Percentiles rank a stretch among this genome's conserved stretches.
phyloP scores from a whole-genome alignment of 257 asterid genomes.

The Rubia yunnanensis region DNA sequence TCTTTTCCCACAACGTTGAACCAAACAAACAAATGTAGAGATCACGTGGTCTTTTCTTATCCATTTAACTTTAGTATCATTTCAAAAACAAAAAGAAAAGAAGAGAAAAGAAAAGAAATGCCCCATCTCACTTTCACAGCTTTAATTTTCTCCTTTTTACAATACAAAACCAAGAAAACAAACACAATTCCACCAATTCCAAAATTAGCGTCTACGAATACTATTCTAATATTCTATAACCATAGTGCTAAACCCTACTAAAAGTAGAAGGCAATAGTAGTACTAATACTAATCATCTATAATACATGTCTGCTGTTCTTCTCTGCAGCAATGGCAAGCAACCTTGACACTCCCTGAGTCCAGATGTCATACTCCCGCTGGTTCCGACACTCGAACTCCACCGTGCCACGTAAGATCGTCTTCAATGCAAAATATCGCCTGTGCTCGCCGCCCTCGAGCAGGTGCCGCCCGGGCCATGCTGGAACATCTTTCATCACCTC shows the following conservation, averaged over 20 bases:
- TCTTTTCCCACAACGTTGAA: conserved; percentile 21
- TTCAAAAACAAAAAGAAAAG: conserved; percentile 13
- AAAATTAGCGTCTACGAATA: conserved; percentile 16
- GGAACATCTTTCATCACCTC: conserved; percentile 73
- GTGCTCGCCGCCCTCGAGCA: conserved; percentile 77
- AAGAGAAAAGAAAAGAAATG: conserved; percentile 24
- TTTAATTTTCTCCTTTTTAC: conserved; percentile 20
- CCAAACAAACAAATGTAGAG: conserved; percentile 21
- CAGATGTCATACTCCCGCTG: conserved; percentile 83
- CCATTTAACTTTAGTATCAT: conserved; percentile 20
- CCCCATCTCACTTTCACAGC: conserved; percentile 22
- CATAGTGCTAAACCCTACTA: background rate
- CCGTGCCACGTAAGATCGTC: conserved; percentile 67
- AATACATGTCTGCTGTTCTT: conserved; percentile 49
- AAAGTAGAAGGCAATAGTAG: background rate
- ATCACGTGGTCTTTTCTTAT: conserved; percentile 18
- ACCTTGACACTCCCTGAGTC: conserved; percentile 93
- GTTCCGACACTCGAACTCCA: conserved; percentile 81
- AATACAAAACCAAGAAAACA: conserved; percentile 15
- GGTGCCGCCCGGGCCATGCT: conserved; percentile 96
- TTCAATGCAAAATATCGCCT: conserved; percentile 70
- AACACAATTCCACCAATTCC: conserved; percentile 30
- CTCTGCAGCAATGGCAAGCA: conserved; percentile 67
- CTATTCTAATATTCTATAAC: conserved; percentile 8
- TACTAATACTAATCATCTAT: conserved; percentile 14